These are phyloP conservation scores for Wickerhamiella siamensis DNA, from an alignment of 805 yeast species.

Conservation along the genomic window DNA sequence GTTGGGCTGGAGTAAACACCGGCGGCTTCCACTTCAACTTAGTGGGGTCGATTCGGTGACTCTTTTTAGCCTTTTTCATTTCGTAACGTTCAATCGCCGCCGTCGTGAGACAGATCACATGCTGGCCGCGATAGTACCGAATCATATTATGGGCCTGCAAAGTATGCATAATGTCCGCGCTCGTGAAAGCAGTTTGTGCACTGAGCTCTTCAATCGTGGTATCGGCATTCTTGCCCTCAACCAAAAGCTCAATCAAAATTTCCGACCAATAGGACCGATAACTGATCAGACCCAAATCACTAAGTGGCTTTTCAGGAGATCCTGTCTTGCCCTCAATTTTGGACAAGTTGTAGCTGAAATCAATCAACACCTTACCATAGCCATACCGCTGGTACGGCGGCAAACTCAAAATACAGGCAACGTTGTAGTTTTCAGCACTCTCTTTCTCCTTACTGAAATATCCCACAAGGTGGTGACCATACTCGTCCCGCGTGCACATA, in stretches of 20 bases:
- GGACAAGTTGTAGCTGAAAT: conserved; percentile 83
- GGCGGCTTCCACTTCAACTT: conserved; percentile 89
- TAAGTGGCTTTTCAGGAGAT: conserved; percentile 92
- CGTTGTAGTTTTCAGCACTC: conserved; percentile 85
- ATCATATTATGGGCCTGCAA: conserved; percentile 81
- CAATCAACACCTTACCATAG: conserved; percentile 79
- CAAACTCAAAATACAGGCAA: conserved; percentile 88
- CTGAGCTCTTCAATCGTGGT: conserved; percentile 86
- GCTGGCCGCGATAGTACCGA: conserved; percentile 90
- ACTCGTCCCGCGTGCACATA: conserved; percentile 80
- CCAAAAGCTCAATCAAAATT: conserved; percentile 57
- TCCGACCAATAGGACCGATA: conserved; percentile 97
- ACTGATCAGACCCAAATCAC: conserved; percentile 84
- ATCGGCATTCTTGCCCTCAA: conserved; percentile 47
- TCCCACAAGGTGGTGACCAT: conserved; percentile 93
- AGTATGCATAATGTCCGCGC: conserved; percentile 88
- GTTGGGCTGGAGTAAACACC: conserved; percentile 80
- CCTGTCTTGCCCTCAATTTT: conserved; percentile 83
- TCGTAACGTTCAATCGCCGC: conserved; percentile 68
- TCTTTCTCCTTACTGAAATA: conserved; percentile 96
- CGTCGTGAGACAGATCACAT: conserved; percentile 72
- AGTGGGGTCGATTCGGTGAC: conserved; percentile 59
- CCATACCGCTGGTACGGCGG: conserved; percentile 97
- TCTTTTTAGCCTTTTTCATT: conserved; percentile 50
- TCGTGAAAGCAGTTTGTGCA: conserved; percentile 79